Evolutionary conservation across 768 basidiomycete genomes (phyloP), one percentile per base, ranked within the genome.

Genomic region (Suillus luteus): DNA sequence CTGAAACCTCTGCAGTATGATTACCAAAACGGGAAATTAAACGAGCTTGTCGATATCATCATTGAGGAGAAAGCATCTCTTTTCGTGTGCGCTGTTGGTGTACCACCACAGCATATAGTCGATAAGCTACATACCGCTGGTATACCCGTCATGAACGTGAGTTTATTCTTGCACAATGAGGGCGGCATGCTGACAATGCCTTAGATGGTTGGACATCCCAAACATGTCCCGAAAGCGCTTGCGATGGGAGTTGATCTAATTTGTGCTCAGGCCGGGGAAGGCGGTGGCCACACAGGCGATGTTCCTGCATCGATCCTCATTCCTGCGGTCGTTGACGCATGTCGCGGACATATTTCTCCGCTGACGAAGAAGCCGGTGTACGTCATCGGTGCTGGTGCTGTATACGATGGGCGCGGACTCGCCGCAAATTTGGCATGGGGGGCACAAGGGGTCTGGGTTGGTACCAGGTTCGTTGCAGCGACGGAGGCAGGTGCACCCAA

Each of bases 251-350:
- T 93, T 38, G 95, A 98, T 71, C 80, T 98, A 65, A 96, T 98
- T 72, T 97, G 95, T 70, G 94, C 94, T 4, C 95, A 96, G 77
- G 95, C 90, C 2, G 92, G 93, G 31, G 95, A 97, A 77, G 95
- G 92, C 43, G 93, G 94, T 60, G 92, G 92, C 15, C 87, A 89
- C 80, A 96, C 95, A 0, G 95, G 95, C 27, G 88, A 92, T 66
- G 86, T 89, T 10, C 85, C 95, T 1, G 89, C 91, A 2, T 88
- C 89, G 15, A 85, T 98, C 72, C 86, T 98, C 68, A 93, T 98
- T 65, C 94, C 95, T 10, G 93, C 93, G 0, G 92, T 91, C 69
- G 93, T 96, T 54, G 94, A 96, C 70, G 86, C 84, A 27, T 88
- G 89, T 72, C 90, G 87, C 72, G 91, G 90, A 9, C 83, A 81